Conservation (phyloP, 2,329 filamentous ascomycete species). For the Acarospora socialis region DNA sequence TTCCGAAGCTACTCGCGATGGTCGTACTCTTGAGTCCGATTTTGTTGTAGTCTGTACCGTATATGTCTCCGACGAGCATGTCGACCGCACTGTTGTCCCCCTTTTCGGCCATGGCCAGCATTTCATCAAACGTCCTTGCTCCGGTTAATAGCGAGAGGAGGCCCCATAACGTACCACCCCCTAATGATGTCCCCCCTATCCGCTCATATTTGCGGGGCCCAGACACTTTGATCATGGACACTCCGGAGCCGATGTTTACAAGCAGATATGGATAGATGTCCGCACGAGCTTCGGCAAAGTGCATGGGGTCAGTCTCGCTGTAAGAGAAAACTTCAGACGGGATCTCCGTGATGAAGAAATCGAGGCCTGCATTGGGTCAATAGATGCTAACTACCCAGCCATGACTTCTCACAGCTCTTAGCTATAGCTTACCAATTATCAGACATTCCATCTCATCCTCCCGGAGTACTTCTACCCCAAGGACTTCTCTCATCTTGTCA, state of each 20-base stretch:
- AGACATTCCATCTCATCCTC: conserved; percentile 99
- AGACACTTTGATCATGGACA: conserved; percentile 93
- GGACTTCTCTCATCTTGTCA: conserved; percentile 67
- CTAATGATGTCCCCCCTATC: conserved; percentile 86
- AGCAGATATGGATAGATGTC: conserved; percentile 93
- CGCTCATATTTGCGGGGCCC: conserved; percentile 75
- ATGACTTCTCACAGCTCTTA: neutral
- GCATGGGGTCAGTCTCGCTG: conserved; percentile 78
- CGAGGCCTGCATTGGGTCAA: conserved; percentile 49
- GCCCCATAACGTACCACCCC: conserved; percentile 96
- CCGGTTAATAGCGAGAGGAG: conserved; percentile 81
- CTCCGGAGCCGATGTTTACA: conserved; percentile 94
- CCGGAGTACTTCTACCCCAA: conserved; percentile 75
- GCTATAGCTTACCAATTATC: conserved; percentile 58
- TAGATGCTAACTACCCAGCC: neutral
- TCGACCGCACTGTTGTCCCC: conserved; percentile 91
- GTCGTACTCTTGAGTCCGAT: conserved; percentile 92
- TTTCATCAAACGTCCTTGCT: conserved; percentile 92
- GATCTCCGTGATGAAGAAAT: conserved; percentile 98
- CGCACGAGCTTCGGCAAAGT: conserved; percentile 62
- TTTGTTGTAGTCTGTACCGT: conserved; percentile 88
- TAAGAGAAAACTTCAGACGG: conserved; percentile 96
- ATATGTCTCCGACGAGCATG: conserved; percentile 95
- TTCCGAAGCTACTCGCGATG: conserved; percentile 92
- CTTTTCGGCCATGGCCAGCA: conserved; percentile 78